Conservation (phyloP, 805 yeast genomes). For the Kazachstania bromeliacearum region DNA sequence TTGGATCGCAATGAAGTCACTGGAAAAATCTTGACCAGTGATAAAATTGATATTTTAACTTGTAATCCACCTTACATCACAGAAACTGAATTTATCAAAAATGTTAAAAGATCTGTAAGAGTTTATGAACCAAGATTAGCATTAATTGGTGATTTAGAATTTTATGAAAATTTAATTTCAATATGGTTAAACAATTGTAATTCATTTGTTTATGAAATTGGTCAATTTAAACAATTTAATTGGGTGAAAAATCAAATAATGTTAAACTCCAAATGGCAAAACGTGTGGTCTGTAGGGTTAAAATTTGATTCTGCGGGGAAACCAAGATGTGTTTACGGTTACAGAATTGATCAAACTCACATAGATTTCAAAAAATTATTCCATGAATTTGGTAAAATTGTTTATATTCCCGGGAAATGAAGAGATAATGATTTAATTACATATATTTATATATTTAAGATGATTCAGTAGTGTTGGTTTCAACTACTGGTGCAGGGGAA, state of each 20-base stretch:
- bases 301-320: slow-evolving; percentile 42
- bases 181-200: slow-evolving; percentile 34
- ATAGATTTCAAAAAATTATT: slow-evolving; percentile 7
- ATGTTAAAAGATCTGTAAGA: slow-evolving; percentile 57
- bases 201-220: slow-evolving; percentile 73
- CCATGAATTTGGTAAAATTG: slow-evolving; percentile 7
- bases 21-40: not conserved
- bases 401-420: slow-evolving; percentile 1
- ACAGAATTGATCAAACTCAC: slow-evolving; percentile 28
- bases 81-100: slow-evolving; percentile 19
- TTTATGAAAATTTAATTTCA: slow-evolving; percentile 48
- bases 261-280: slow-evolving; percentile 6
- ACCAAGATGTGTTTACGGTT: slow-evolving; percentile 57
- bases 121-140: slow-evolving; percentile 71
- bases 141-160: slow-evolving; percentile 66
- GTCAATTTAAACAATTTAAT: slow-evolving; percentile 48
- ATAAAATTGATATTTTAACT: slow-evolving; percentile 43
- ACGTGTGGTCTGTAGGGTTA: slow-evolving; percentile 43
- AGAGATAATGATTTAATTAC: not conserved
- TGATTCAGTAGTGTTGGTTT: slow-evolving; percentile 5
- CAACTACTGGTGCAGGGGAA: slow-evolving; percentile 7
- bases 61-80: slow-evolving; percentile 91
- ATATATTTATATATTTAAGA: not conserved
- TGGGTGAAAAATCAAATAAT: slow-evolving; percentile 27
- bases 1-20: not conserved